Base-by-base conservation (phyloP, 164 flowering plant species). In the Kingdonia uniflora region DNA sequence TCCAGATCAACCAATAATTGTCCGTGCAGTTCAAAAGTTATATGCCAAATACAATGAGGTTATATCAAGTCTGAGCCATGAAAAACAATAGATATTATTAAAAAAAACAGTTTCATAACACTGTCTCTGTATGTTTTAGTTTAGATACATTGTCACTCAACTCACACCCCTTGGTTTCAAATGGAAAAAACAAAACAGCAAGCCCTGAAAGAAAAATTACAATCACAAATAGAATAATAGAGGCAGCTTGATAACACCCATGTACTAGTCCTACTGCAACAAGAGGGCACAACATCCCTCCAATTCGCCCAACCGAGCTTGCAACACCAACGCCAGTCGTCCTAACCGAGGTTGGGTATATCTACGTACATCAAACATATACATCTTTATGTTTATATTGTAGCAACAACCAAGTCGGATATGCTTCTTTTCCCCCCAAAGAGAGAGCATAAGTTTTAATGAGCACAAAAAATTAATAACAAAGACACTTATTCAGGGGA, bases 231-330 rank as follows among this genome's bases (percentile, higher is more conserved):
- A 86, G 42, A 26, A 78, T 0, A 15, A 86, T 68, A 8, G 97
- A 56, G 22, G 75, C 64, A 23, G 78, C 77, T 66, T 71, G 88
- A 69, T 82, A 92, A 55, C 97, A 90, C 21, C 76, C 74, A 35
- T 75, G 76, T 14, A 81, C 73, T 56, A 86, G 56, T 40, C 78
- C 79, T 13, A 90, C 85, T 21, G 97, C 95, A 39, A 90, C 87
- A 39, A 86, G 81, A 29, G 97, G 97, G 55, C 95, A 86, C 17
- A 81, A 5, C 68, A 90, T 76, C 10, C 95, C 95, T 14, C 92
- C 92, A 19, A 89, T 78, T 67, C 86, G 77, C 61, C 84, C 95
- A 26, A 85, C 63, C n/a, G 87, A 62, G 64, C 79, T 79, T 7
- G 78, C 87, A 48, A 75, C 53, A 60, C 97, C 95, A 47, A 76